phyloP scores from a whole-genome alignment of 495 filamentous ascomycete species.

The Viridothelium virens region DNA sequence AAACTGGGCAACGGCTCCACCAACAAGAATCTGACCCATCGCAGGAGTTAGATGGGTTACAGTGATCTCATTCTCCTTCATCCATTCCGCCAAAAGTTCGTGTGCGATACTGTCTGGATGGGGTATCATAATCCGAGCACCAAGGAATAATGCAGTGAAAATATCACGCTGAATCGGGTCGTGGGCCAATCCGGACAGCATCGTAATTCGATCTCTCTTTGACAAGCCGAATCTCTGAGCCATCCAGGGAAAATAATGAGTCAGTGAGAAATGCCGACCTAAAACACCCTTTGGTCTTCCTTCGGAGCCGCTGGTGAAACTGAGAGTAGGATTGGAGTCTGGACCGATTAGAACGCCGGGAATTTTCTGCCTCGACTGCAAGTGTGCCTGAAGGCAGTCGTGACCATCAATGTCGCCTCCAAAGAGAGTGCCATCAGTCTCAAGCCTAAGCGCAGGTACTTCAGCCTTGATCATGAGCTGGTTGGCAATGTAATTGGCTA shows the following conservation, averaged over 20 bases:
- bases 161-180: constrained; percentile 91
- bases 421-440: constrained; percentile 62
- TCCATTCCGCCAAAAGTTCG: constrained; percentile 87
- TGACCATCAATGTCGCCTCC: constrained; percentile 57
- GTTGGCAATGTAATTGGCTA: constrained; percentile 66
- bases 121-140: constrained; percentile 73
- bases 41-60: constrained; percentile 91
- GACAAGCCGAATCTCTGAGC: constrained; percentile 67
- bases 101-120: constrained; percentile 79
- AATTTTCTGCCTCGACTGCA: constrained; percentile 39
- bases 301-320: constrained; percentile 81
- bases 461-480: constrained; percentile 66
- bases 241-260: constrained; percentile 91
- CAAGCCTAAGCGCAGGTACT: constrained; percentile 56
- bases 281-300: constrained; percentile 74
- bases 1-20: constrained; percentile 46
- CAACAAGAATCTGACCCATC: constrained; percentile 92
- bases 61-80: constrained; percentile 67
- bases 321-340: constrained; percentile 75
- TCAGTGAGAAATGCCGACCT: constrained; percentile 79
- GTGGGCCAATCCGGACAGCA: constrained; percentile 75
- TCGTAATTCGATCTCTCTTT: constrained; percentile 70
- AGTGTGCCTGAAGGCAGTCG: constrained; percentile 45
- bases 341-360: constrained; percentile 81
- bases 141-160: constrained; percentile 86